A percentile compares a stretch with the other conserved stretches of the same genome.
Conservation (phyloP, 2,329 filamentous ascomycete species). For the Aspergillus flavus region DNA sequence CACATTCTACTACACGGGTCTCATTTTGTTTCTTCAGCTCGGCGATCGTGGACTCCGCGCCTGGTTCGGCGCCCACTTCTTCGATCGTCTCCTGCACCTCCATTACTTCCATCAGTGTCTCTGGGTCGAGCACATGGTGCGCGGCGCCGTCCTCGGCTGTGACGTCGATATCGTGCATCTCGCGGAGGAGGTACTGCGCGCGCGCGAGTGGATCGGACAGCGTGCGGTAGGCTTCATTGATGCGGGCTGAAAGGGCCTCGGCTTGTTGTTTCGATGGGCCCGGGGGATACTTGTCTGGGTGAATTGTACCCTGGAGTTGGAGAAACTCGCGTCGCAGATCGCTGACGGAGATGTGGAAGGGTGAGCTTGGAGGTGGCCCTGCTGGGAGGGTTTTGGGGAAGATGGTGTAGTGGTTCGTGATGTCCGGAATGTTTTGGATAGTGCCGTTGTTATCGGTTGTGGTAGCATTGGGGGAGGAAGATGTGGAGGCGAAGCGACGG, state of each 20-base stretch:
- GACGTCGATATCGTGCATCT: constrained; percentile 71
- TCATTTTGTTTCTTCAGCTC: constrained; percentile 71
- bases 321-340: constrained; percentile 83
- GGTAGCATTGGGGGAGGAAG: constrained; percentile 6
- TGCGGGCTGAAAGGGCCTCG: constrained; percentile 75
- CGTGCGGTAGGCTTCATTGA: constrained; percentile 92
- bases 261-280: constrained; percentile 59
- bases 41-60: constrained; percentile 61
- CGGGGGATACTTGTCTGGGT: constrained; percentile 52
- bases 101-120: constrained; percentile 81
- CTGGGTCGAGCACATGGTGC: constrained; percentile 68
- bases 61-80: constrained; percentile 55
- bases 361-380: constrained; percentile 75
- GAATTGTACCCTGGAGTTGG: constrained; percentile 66
- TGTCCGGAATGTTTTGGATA: constrained; percentile 33
- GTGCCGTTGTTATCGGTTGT: constrained; percentile 3
- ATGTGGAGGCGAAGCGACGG: constrained; percentile 25
- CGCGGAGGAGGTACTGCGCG: constrained; percentile 81
- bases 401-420: constrained; percentile 76
- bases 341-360: constrained; percentile 72
- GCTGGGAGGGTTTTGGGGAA: constrained; percentile 77
- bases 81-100: constrained; percentile 78
- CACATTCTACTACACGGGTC: constrained; percentile 64
- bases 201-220: constrained; percentile 75
- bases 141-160: constrained; percentile 71